These are phyloP conservation scores for Taphrina populina DNA, from an alignment of 1,139 yeast genomes.

Conservation along the genomic window DNA sequence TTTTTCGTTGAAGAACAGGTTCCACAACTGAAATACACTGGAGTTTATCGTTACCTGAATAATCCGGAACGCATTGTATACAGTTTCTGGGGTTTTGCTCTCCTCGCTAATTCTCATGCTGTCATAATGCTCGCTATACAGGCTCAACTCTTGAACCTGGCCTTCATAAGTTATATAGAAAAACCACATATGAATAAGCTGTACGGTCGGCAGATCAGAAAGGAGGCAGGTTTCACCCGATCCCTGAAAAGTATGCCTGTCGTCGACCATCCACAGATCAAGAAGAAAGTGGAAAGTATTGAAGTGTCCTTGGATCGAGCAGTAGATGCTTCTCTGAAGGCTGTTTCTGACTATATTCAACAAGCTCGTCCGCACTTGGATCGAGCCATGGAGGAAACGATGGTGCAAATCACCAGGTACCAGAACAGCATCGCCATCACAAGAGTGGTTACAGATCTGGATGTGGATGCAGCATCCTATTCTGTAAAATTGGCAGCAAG, in stretches of 20 bases:
- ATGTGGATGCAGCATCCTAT: background rate
- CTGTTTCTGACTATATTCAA: background rate
- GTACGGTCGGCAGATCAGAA: constrained; percentile 60
- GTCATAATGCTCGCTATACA: constrained; percentile 59
- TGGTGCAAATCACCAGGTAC: constrained; percentile 8
- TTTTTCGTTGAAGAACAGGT: constrained; percentile 65
- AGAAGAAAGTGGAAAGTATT: constrained; percentile 10
- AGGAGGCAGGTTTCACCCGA: constrained; percentile 62
- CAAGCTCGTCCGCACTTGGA: constrained; percentile 19
- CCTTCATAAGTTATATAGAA: constrained; percentile 71
- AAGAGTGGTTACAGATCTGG: constrained; percentile 1
- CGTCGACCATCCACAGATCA: constrained; percentile 25
- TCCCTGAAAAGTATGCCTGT: constrained; percentile 51
- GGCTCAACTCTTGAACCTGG: constrained; percentile 69
- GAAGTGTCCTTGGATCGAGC: constrained; percentile 26
- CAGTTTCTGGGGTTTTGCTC: constrained; percentile 72
- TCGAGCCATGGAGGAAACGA: constrained; percentile 17
- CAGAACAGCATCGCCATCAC: constrained; percentile 23
- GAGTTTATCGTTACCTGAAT: constrained; percentile 78
- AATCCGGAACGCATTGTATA: constrained; percentile 84
- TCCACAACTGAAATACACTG: constrained; percentile 63
- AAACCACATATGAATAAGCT: constrained; percentile 76
- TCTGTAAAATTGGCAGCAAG: background rate
- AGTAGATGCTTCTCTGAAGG: background rate
- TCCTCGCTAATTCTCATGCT: constrained; percentile 61